A percentile compares a stretch with the other conserved stretches of the same genome.
Conservation (phyloP, 129 eudicot species). For the Artemisia argyi region DNA sequence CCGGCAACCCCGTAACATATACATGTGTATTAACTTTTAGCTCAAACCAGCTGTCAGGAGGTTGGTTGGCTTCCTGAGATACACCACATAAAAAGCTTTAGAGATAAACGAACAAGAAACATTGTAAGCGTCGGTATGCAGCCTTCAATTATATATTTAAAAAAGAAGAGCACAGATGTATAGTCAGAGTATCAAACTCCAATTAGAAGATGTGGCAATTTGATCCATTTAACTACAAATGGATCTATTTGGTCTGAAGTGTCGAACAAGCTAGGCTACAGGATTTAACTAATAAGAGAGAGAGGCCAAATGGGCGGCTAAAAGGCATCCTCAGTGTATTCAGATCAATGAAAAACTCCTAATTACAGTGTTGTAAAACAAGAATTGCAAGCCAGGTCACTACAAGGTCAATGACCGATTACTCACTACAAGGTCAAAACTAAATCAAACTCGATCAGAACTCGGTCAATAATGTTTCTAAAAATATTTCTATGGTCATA, state of each 20-base stretch:
- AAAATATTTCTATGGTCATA: too few relatives aligned
- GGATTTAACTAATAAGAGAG: neutral
- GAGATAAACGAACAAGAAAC: neutral
- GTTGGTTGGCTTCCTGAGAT: constrained; percentile 84
- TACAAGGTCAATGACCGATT: too few relatives aligned
- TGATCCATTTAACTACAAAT: neutral
- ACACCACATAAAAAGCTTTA: constrained; percentile 10
- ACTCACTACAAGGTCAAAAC: too few relatives aligned
- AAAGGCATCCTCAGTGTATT: constrained; percentile 3
- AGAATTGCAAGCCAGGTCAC: too few relatives aligned
- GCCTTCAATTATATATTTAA: neutral
- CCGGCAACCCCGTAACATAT: constrained; percentile 92
- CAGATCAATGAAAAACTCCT: constrained; percentile 9
- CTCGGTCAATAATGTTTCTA: too few relatives aligned
- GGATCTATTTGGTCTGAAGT: neutral
- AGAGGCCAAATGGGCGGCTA: neutral
- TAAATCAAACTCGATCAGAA: too few relatives aligned
- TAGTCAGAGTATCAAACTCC: neutral
- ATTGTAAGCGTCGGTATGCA: neutral
- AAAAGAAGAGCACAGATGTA: neutral
- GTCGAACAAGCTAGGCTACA: neutral
- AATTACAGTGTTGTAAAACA: neutral
- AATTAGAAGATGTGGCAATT: neutral
- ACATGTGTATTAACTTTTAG: constrained; percentile 92
- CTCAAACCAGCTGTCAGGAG: constrained; percentile 98